These are phyloP conservation scores for Macrocybe gigantea DNA, from an alignment of 768 basidiomycete genomes.

Conservation along the genomic window DNA sequence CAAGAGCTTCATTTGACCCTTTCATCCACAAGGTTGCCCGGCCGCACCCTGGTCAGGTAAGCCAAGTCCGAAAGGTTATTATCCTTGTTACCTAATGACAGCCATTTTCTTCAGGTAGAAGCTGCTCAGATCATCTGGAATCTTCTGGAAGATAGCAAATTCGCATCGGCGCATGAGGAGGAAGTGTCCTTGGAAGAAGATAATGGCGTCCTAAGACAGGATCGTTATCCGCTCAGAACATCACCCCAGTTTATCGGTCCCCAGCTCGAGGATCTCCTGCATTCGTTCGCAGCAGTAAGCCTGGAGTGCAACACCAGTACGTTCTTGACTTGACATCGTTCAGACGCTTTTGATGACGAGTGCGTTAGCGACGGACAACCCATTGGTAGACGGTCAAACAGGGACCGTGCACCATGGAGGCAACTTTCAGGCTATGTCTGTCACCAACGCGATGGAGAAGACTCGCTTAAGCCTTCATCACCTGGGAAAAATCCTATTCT, in stretches of 20 bases:
- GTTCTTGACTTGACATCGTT: constrained; percentile 14
- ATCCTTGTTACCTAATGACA: neutral
- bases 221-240: constrained; percentile 71
- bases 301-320: constrained; percentile 80
- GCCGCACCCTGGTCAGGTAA: constrained; percentile 77
- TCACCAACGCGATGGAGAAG: constrained; percentile 86
- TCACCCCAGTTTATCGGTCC: constrained; percentile 85
- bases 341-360: constrained; percentile 3
- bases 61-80: constrained; percentile 1
- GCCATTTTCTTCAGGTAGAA: constrained; percentile 46
- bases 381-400: constrained; percentile 65
- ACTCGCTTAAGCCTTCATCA: constrained; percentile 69
- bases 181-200: constrained; percentile 74
- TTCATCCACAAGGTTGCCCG: constrained; percentile 75
- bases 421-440: constrained; percentile 86
- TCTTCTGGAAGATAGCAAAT: constrained; percentile 61
- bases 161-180: constrained; percentile 62
- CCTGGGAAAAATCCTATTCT: constrained; percentile 64
- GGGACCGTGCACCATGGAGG: constrained; percentile 74
- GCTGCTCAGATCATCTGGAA: constrained; percentile 63
- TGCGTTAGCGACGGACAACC: constrained; percentile 75
- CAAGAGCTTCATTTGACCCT: constrained; percentile 64
- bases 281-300: constrained; percentile 56
- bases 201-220: constrained; percentile 69
- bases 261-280: constrained; percentile 73